phyloP scores from a whole-genome alignment of 176 grass and related monocot species.

The Rhynchospora breviuscula region DNA sequence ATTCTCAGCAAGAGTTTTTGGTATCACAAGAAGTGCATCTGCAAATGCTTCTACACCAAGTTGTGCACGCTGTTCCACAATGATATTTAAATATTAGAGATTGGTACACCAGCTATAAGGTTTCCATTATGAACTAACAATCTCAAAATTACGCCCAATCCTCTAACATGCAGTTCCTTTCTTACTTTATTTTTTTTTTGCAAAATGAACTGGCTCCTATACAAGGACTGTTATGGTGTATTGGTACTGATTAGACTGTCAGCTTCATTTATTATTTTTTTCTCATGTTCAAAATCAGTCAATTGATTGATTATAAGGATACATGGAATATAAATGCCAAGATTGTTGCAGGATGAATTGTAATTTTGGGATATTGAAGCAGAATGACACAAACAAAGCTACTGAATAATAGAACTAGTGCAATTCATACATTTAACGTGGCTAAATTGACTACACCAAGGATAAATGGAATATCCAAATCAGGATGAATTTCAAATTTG shows the following conservation, averaged over 20 bases:
- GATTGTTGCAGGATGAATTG: background rate
- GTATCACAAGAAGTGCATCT: conserved; percentile 92
- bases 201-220: no score
- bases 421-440: background rate
- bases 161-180: background rate
- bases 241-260: no score
- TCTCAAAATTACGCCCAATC: background rate
- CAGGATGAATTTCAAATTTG: no score
- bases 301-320: background rate
- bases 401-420: background rate
- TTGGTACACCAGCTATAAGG: background rate
- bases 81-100: background rate
- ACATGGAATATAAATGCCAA: background rate
- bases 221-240: no score
- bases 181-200: no score
- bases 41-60: conserved; percentile 95
- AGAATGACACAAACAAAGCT: background rate
- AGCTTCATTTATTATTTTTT: no score
- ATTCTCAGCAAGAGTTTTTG: conserved; percentile 90
- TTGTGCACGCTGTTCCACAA: conserved; percentile 69
- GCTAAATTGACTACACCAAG: background rate
- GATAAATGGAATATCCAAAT: no score
- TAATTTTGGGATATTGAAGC: background rate
- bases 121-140: background rate
- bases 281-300: background rate